Base-by-base conservation (phyloP, 331 rosid genomes). In the Cydonia oblonga region DNA sequence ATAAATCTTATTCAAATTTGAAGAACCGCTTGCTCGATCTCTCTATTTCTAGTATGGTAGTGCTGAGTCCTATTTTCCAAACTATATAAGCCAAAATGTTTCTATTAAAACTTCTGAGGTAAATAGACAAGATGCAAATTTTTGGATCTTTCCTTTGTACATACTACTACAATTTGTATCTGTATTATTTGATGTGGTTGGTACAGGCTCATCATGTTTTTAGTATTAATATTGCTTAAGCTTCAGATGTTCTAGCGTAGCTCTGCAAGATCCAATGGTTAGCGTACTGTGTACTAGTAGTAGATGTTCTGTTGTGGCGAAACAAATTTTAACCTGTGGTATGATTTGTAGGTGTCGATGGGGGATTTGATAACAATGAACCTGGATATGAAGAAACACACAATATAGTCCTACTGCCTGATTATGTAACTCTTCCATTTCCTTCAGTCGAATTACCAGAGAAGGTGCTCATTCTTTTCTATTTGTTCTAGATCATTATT, bases 381-480 rank as follows among this genome's bases (percentile, higher is more conserved):
- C 56, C 75, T 9, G 90, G 89, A 74, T 86, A 93, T 69, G 91
- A 88, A 77, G 98, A 93, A 79, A 80, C 82, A 28, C 85, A 77
- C 73, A 82, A 64, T 77, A 81, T 93, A 63, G 87, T 91, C 74
- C 71, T 93, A 81, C 78, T 93, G 67, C 98, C 98, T 28, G 82
- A 86, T 69, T 84, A 86, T 81, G 88, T 83, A 28, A 79, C 91
- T 38, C 98, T 93, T 81, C 89, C 97, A 60, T 93, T 91, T 77
- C 98, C 98, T 56, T 91, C 96, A 0, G 98, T 93, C 76, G 97
- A 93, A 85, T 81, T 93, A 75, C 98, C 98, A 19, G 98, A 93
- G 90, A 93, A 91, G 97, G 98, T 93, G 79, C 53, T 65, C 71
- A 32, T 74, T 68, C 60, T 4, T 29, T 63, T 60, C 15, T 32